Conservation (phyloP, 345 rosid species). For the Gossypium anomalum region DNA sequence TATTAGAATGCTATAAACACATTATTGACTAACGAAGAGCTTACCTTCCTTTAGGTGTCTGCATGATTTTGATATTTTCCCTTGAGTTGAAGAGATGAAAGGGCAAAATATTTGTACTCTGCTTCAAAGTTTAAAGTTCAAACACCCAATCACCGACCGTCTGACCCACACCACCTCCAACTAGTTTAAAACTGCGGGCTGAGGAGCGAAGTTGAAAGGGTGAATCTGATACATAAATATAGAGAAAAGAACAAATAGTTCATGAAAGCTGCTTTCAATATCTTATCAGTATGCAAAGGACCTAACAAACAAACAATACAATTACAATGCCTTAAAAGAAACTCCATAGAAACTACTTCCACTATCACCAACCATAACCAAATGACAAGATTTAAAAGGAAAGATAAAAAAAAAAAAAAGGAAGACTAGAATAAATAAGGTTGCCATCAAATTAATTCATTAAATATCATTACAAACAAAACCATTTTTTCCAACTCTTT, state of each 20-base stretch:
- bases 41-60: conserved; percentile 87
- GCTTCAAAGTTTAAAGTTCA: conserved; percentile 16
- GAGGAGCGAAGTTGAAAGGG: conserved; percentile 33
- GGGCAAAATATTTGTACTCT: conserved; percentile 20
- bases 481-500: conserved; percentile 6
- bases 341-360: conserved; percentile 81
- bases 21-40: conserved; percentile 4
- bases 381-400: conserved; percentile 20
- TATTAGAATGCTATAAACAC: conserved; percentile 7
- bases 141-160: conserved; percentile 39
- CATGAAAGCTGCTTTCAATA: conserved; percentile 24
- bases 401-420: conserved; percentile 20
- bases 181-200: conserved; percentile 26
- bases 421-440: conserved; percentile 16
- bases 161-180: conserved; percentile 51
- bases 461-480: conserved; percentile 13
- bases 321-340: conserved; percentile 64
- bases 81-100: conserved; percentile 20
- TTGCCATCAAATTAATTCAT: conserved; percentile 28
- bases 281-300: conserved; percentile 33
- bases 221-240: conserved; percentile 28
- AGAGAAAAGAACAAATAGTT: conserved; percentile 12
- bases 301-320: conserved; percentile 39
- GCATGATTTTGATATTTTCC: conserved; percentile 47
- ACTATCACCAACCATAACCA: conserved; percentile 77